Evolutionary conservation across 2,329 filamentous ascomycete genomes (phyloP).

Genomic region (Ceratocystis harringtonii): DNA sequence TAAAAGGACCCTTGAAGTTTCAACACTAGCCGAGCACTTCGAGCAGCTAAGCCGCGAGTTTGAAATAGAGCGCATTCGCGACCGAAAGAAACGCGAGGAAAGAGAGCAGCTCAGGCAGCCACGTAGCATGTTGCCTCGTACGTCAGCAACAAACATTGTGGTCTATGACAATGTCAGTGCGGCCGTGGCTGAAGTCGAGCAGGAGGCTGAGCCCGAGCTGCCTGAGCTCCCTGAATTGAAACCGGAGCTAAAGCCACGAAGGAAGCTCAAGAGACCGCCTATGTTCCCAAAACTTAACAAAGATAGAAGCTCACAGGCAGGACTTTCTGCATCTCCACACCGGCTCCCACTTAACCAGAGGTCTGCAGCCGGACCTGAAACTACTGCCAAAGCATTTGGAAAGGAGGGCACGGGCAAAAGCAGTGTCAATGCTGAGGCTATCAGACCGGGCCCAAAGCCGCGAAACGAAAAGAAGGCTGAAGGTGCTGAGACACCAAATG

Average conservation of each 20-base stretch:
- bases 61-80: slow-evolving; percentile 79
- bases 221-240: slow-evolving; percentile 7
- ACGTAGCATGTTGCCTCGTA: slow-evolving; percentile 67
- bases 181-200: slow-evolving; percentile 68
- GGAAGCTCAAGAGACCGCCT: slow-evolving; percentile 11
- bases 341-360: not conserved
- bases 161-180: slow-evolving; percentile 90
- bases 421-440: not conserved
- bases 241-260: slow-evolving; percentile 4
- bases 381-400: not conserved
- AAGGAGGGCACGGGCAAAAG: not conserved
- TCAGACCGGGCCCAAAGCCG: not conserved
- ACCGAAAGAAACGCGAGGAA: slow-evolving; percentile 66
- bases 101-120: slow-evolving; percentile 51
- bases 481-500: not conserved
- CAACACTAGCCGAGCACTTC: slow-evolving; percentile 85
- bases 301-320: not conserved
- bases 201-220: slow-evolving; percentile 20
- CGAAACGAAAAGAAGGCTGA: not conserved
- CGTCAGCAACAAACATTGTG: slow-evolving; percentile 84
- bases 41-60: slow-evolving; percentile 95
- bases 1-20: slow-evolving; percentile 64
- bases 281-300: slow-evolving; percentile 12
- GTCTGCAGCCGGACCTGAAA: not conserved
- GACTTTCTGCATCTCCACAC: not conserved